phyloP scores from a whole-genome alignment of 305 asterid species.

The Rubia peregrina region DNA sequence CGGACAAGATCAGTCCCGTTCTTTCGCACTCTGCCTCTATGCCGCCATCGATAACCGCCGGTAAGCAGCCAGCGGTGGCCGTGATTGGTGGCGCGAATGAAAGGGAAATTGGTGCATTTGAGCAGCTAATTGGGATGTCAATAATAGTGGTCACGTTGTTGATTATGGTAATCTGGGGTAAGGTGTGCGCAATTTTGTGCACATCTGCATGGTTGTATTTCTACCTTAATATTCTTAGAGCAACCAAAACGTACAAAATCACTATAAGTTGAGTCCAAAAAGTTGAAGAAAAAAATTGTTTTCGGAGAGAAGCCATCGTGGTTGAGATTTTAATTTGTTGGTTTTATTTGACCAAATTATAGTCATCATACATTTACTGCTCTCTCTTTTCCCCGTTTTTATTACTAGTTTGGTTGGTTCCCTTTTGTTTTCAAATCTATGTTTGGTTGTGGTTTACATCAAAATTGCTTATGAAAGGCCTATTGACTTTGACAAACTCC shows the following conservation, averaged over 20 bases:
- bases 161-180: slow-evolving; percentile 60
- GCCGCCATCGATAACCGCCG: slow-evolving; percentile 5
- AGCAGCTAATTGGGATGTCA: slow-evolving; percentile 40
- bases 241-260: slow-evolving; percentile 5
- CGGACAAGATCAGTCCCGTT: slow-evolving; percentile 1
- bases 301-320: slow-evolving; percentile 30
- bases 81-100: slow-evolving; percentile 1
- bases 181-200: slow-evolving; percentile 44
- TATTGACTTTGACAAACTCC: too few species aligned
- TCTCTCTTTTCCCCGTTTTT: too few species aligned
- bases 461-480: too few species aligned
- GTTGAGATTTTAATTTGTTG: background rate
- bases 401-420: too few species aligned
- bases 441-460: too few species aligned
- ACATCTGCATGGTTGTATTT: slow-evolving; percentile 49
- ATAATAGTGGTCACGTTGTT: slow-evolving; percentile 34
- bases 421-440: too few species aligned
- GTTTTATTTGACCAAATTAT: background rate
- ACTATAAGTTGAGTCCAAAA: slow-evolving; percentile 24
- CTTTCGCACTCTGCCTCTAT: slow-evolving; percentile 11
- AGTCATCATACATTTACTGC: background rate
- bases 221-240: slow-evolving; percentile 16
- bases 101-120: slow-evolving; percentile 3
- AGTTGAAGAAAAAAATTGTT: slow-evolving; percentile 42
- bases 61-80: background rate